These are phyloP conservation scores for Diaporthe destruens DNA, from an alignment of 2,329 filamentous ascomycete species.

Conservation along the genomic window DNA sequence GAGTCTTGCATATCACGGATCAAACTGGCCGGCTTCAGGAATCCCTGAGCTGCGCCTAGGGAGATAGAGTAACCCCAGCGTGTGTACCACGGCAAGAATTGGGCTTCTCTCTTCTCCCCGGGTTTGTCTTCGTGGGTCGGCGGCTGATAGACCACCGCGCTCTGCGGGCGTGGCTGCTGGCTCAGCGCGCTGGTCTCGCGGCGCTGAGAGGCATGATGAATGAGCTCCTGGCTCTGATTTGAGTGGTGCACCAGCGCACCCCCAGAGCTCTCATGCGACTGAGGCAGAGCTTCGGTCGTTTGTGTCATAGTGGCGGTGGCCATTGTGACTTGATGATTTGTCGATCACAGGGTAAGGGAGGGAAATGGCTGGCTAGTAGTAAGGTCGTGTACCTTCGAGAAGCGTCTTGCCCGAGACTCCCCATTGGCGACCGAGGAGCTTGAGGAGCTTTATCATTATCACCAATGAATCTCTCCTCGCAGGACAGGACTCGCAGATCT, in stretches of 20 bases:
- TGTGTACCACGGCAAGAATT: constrained; percentile 37
- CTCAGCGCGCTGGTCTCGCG: constrained; percentile 14
- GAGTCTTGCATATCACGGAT: constrained; percentile 34
- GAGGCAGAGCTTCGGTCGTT: constrained; percentile 10
- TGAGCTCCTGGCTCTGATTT: constrained; percentile 31
- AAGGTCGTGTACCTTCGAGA: neutral
- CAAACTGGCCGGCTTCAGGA: constrained; percentile 34
- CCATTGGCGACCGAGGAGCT: neutral
- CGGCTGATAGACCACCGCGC: constrained; percentile 22
- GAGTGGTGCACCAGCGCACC: constrained; percentile 27
- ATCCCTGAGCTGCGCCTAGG: constrained; percentile 28
- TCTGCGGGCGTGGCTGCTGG: constrained; percentile 34
- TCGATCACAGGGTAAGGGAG: neutral
- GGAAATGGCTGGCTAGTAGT: neutral
- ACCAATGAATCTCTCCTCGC: neutral
- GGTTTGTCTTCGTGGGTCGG: constrained; percentile 24
- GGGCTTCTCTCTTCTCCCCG: constrained; percentile 29
- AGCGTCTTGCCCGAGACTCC: neutral
- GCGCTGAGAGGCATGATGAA: constrained; percentile 9
- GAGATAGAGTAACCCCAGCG: constrained; percentile 33
- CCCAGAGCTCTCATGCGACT: neutral
- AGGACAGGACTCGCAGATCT: neutral
- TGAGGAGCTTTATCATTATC: neutral
- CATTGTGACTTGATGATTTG: neutral
- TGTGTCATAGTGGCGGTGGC: constrained; percentile 32